Percentiles rank a stretch among this genome's conserved stretches.
phyloP scores from a whole-genome alignment of 2,329 filamentous ascomycete species.

The Cordyceps fumosorosea region DNA sequence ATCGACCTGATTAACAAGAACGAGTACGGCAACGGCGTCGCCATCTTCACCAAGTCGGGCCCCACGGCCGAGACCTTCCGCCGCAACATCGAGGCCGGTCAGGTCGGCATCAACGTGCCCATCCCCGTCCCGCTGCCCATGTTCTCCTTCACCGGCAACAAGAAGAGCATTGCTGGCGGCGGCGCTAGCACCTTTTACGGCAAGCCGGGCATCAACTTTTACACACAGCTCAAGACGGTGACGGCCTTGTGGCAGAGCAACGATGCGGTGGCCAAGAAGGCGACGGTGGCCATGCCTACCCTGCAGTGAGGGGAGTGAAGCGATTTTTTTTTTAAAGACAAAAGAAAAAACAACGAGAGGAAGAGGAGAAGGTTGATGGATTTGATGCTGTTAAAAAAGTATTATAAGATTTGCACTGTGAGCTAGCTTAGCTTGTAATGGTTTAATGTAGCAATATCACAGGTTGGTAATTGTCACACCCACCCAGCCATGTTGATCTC shows the following conservation, averaged over 20 bases:
- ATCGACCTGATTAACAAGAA: conserved; percentile 78
- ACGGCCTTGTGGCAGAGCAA: conserved; percentile 84
- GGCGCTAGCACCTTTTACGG: conserved; percentile 95
- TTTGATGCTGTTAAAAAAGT: background rate
- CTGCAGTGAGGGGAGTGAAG: conserved; percentile 23
- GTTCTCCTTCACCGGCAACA: conserved; percentile 70
- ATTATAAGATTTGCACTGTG: background rate
- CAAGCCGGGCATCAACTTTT: conserved; percentile 85
- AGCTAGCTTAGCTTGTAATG: background rate
- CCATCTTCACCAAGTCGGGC: conserved; percentile 76
- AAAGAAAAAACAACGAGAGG: background rate
- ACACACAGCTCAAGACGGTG: conserved; percentile 96
- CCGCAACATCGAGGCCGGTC: conserved; percentile 73
- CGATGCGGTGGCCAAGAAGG: conserved; percentile 79
- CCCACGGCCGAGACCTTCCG: conserved; percentile 73
- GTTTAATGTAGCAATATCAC: background rate
- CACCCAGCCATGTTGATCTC: no score
- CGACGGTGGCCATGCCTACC: conserved; percentile 80
- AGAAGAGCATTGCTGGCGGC: conserved; percentile 87
- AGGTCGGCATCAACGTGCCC: conserved; percentile 80
- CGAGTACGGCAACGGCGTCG: conserved; percentile 80
- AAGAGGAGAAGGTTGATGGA: background rate
- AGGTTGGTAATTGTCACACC: background rate
- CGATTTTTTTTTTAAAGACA: background rate
- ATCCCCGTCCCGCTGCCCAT: conserved; percentile 67